Conservation (phyloP, 495 filamentous ascomycete genomes). For the Podospora fimiseda region DNA sequence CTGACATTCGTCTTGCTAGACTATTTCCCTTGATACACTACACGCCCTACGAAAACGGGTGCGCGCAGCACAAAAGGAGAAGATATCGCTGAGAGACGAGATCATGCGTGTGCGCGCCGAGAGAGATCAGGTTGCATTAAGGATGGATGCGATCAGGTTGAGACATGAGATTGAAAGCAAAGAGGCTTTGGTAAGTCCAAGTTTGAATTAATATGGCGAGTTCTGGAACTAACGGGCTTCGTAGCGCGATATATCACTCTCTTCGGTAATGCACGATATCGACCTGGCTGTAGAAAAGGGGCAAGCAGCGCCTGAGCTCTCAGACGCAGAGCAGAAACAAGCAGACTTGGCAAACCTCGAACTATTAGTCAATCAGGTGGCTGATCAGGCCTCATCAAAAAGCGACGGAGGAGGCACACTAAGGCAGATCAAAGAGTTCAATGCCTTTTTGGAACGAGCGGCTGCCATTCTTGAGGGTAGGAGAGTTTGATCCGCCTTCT, state of each 20-base stretch:
- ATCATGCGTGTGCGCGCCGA: conserved; percentile 58
- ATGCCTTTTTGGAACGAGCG: conserved; percentile 49
- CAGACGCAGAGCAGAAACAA: conserved; percentile 31
- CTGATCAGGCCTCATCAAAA: conserved; percentile 37
- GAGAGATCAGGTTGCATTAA: conserved; percentile 58
- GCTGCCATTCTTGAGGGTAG: conserved; percentile 43
- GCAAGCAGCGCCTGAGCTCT: conserved; percentile 32
- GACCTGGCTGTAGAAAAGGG: conserved; percentile 47
- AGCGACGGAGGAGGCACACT: conserved; percentile 43
- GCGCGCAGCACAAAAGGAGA: conserved; percentile 57
- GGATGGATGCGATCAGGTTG: conserved; percentile 62
- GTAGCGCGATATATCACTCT: conserved; percentile 43
- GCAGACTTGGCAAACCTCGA: conserved; percentile 43
- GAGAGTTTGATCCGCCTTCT: conserved; percentile 10
- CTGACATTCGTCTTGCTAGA: conserved; percentile 38
- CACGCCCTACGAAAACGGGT: conserved; percentile 57
- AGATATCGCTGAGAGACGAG: conserved; percentile 56
- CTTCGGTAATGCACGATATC: conserved; percentile 49
- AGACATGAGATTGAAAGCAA: conserved; percentile 48
- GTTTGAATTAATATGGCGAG: too few relatives aligned
- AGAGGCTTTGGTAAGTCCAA: conserved; percentile 37
- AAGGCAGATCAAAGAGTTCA: conserved; percentile 50
- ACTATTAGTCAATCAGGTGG: conserved; percentile 41
- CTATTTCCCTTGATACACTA: conserved; percentile 57
- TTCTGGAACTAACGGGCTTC: conserved; percentile 5